Evolutionary conservation across 306 rosid genomes (phyloP), one percentile per base, ranked within the genome.

Genomic region (Cicer pinnatifidum): DNA sequence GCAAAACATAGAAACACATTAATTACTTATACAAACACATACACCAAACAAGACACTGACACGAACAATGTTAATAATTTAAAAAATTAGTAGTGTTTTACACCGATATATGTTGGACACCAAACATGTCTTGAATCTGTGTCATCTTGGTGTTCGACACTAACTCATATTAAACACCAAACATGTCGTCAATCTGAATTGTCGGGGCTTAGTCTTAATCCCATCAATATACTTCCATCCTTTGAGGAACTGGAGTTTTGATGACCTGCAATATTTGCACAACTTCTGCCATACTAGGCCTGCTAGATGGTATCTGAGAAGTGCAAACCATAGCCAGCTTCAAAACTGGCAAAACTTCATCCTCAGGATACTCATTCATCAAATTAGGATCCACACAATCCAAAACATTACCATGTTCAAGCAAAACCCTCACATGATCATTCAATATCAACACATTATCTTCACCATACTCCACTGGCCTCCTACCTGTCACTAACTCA

Each of bases 251-350:
- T 58, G 97, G 97, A 43, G 96, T 88, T 83, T 86, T 85, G 70
- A 92, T 92, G 43, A 92, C 87, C 53, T 89, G 92, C 60, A 92
- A 72, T 13, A 92, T 92, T 74, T 89, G 96, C 52, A 85, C 87
- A 58, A 92, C 96, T 88, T 92, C 97, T 39, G 88, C 82, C 97
- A 92, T 92, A 13, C 96, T 86, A 76, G 97, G 97, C 52, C 96
- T 84, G 80, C 87, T 88, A 1, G 96, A 89, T 65, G 97, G 96
- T 35, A 92, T 87, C 37, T 92, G 96, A 56, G 97, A 86, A 1
- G 93, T 89, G 75, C 96, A 92, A 0, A 89, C 92, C 85, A 89
- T 75, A 3, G 97, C 97, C 28, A 92, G 64, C 80, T 88, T 88
- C 54, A 92, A 83, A 56, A 92, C 89, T 8, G 96, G 97, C 40